phyloP scores from a whole-genome alignment of 148 eudicot species.

The Chenopodium album region DNA sequence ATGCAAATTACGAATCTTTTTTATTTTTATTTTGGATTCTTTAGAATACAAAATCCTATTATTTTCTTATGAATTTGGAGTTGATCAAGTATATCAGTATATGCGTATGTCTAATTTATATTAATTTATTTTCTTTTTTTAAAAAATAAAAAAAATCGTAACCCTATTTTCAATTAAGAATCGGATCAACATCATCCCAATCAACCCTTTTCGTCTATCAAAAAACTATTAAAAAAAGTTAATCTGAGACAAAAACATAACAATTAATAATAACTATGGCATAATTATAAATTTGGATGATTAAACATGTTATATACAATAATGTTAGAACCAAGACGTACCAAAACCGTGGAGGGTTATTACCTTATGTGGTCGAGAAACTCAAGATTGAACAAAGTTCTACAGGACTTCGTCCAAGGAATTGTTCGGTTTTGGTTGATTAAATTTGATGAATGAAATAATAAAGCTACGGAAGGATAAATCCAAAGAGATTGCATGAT shows the following conservation, averaged over 20 bases:
- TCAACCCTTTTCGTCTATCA: no score
- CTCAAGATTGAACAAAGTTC: not conserved
- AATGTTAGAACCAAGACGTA: no score
- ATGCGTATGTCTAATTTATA: no score
- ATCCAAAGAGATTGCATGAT: constrained; percentile 93
- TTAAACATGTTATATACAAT: no score
- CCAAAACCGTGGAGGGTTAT: no score
- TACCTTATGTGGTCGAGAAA: not conserved
- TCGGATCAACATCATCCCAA: no score
- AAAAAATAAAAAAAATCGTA: no score
- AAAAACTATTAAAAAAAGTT: no score
- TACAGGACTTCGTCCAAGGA: not conserved
- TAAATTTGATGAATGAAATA: not conserved
- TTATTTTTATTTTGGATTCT: not conserved
- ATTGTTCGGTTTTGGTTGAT: not conserved
- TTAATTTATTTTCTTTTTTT: no score
- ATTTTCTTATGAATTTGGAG: not conserved
- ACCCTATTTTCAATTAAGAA: not conserved
- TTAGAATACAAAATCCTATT: not conserved
- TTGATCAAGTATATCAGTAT: not conserved
- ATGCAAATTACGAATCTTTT: not conserved
- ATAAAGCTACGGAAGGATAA: constrained; percentile 56
- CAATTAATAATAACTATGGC: no score
- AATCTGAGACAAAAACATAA: no score
- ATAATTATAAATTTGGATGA: no score